These are phyloP conservation scores for Epichloe uncinata DNA, from an alignment of 2,329 filamentous ascomycete species.

Conservation along the genomic window DNA sequence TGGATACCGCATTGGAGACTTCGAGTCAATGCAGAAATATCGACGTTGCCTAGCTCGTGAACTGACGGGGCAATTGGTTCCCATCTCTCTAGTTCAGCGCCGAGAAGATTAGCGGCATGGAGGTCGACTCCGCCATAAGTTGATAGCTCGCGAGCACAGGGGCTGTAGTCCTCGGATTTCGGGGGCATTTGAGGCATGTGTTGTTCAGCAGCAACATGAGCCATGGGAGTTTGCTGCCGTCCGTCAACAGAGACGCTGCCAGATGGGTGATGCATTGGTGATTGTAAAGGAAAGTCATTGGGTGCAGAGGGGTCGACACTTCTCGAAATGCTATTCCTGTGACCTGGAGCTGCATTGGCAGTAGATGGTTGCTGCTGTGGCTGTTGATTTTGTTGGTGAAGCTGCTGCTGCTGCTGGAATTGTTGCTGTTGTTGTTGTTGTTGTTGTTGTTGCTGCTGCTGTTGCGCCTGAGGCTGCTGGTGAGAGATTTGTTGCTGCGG, in stretches of 20 bases:
- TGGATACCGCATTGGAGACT: constrained; percentile 83
- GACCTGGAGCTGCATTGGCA: constrained; percentile 20
- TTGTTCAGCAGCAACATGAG: constrained; percentile 14
- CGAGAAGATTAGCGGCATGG: constrained; percentile 48
- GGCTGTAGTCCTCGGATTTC: constrained; percentile 40
- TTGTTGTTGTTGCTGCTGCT: not conserved
- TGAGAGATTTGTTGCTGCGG: constrained; percentile 6
- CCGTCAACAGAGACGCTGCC: constrained; percentile 28
- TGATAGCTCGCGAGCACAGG: constrained; percentile 39
- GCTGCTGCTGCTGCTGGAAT: not conserved
- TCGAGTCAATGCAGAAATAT: constrained; percentile 79
- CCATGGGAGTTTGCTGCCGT: constrained; percentile 12
- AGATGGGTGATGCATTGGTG: constrained; percentile 28
- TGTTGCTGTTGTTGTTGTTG: not conserved
- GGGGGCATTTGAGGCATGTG: constrained; percentile 25
- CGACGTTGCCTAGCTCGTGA: constrained; percentile 72
- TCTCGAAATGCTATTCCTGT: constrained; percentile 37
- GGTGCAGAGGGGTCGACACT: constrained; percentile 28
- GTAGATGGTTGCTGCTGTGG: constrained; percentile 15
- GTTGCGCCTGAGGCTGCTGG: constrained; percentile 2
- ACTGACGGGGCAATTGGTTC: constrained; percentile 65
- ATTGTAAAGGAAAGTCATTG: constrained; percentile 31
- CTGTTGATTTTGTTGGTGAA: constrained; percentile 5
- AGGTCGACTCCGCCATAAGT: constrained; percentile 63
- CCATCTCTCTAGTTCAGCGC: constrained; percentile 50